Base-by-base conservation (phyloP, 2,329 filamentous ascomycete genomes). In the Stachybotrys echinatus region DNA sequence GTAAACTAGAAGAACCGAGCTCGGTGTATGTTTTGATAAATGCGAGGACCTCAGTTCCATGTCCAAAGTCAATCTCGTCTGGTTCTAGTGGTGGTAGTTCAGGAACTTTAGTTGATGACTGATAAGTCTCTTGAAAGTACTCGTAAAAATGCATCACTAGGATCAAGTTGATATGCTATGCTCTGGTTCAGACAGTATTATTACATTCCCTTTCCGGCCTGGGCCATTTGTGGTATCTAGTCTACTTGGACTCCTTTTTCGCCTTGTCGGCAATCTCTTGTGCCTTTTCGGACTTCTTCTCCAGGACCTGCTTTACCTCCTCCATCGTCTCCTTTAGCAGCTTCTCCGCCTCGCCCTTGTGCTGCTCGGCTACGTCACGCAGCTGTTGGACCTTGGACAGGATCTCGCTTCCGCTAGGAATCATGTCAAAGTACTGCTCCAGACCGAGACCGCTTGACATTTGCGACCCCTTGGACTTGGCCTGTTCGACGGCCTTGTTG, bases 301-400 rank as follows among this genome's bases (percentile, higher is more conserved):
- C 79, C 40, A 88, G 70, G 23, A 88, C 75, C 65, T 84, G 73
- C 63, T 77, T 74, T 44, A 89, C 70, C 64, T 89, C 85, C 42
- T 85, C 76, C 45, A 88, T 72, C 0, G 86, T 85, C 62, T 87
- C 84, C 67, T 83, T 83, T 47, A 88, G 65, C 37, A 90, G 71
- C 66, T 83, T 79, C 72, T 89, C 79, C 3, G 85, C 85, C 65
- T 90, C 84, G 5, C 83, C 74, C 46, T 80, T 82, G 64, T 88
- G 83, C 70, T 88, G 82, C 58, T 85, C 74, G 0, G 83, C 83
- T 14, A 86, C 73, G 54, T 87, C 75, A 55, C 80, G 75, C 49
- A 91, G 65, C 58, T 87, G 76, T 59, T 81, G 72, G 48, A 90
- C 63, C 68, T 88, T 87, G 34, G 80, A 74, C 34, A 88, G 61